Percentiles rank a stretch among this genome's conserved stretches.
Conservation (phyloP, 768 basidiomycete species). For the Butyriboletus loyo region DNA sequence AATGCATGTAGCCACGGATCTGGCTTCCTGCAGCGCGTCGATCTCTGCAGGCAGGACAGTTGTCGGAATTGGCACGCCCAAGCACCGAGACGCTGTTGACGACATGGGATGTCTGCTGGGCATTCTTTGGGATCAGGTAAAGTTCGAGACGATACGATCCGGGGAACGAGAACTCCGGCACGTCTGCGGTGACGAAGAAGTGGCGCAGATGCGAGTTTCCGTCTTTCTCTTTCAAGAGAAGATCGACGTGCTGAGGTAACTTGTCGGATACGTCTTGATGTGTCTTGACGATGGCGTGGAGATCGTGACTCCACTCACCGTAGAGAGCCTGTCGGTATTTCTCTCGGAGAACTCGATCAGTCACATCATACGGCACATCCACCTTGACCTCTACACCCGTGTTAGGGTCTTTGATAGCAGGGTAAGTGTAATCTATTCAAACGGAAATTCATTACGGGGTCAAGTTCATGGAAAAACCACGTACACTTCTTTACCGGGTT, state of each 20-base stretch:
- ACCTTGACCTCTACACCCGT: slow-evolving; percentile 9
- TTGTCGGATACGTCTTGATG: background rate
- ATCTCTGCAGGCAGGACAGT: slow-evolving; percentile 10
- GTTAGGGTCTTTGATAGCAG: slow-evolving; percentile 10
- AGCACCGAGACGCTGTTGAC: slow-evolving; percentile 17
- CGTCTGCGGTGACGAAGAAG: background rate
- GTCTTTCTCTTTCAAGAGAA: slow-evolving; percentile 3
- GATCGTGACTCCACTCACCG: slow-evolving; percentile 1
- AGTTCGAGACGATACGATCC: slow-evolving; percentile 23
- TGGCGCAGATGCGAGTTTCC: background rate
- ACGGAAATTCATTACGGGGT: background rate
- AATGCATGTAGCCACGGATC: slow-evolving; percentile 14
- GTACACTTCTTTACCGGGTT: slow-evolving; percentile 3
- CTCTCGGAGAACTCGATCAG: slow-evolving; percentile 1
- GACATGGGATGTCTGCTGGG: background rate
- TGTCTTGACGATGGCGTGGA: background rate
- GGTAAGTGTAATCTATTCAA: slow-evolving; percentile 20
- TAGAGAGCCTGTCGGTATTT: slow-evolving; percentile 3
- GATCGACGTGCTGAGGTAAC: background rate
- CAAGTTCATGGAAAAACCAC: background rate
- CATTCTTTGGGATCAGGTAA: slow-evolving; percentile 5
- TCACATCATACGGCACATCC: slow-evolving; percentile 8
- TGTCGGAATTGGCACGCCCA: slow-evolving; percentile 1
- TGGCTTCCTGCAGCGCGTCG: slow-evolving; percentile 8
- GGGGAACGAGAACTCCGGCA: slow-evolving; percentile 17